Conservation (phyloP, 495 filamentous ascomycete species). For the Aspergillus steynii region DNA sequence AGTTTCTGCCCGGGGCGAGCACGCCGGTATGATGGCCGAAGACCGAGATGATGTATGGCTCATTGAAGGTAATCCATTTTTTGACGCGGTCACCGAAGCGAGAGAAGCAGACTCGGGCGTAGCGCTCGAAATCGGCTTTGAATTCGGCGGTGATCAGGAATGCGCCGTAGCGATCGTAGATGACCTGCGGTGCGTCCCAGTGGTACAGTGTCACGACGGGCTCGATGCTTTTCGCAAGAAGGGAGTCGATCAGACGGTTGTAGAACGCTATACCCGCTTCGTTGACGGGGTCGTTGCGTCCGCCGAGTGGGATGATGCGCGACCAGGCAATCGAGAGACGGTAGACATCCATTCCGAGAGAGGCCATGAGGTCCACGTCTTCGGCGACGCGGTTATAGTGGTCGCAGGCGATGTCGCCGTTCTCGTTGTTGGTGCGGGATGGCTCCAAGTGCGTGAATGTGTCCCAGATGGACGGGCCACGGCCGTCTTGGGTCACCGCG, state of each 20-base stretch:
- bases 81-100: slow-evolving; percentile 42
- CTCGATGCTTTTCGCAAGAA: slow-evolving; percentile 37
- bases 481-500: slow-evolving; percentile 59
- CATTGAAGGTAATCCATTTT: slow-evolving; percentile 52
- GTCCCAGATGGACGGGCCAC: slow-evolving; percentile 70
- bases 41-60: slow-evolving; percentile 45
- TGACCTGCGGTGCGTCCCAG: slow-evolving; percentile 46
- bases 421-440: slow-evolving; percentile 52
- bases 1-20: slow-evolving; percentile 37
- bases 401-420: slow-evolving; percentile 66
- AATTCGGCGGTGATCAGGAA: slow-evolving; percentile 42
- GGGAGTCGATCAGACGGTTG: slow-evolving; percentile 37
- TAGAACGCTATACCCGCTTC: slow-evolving; percentile 44
- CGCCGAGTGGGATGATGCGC: slow-evolving; percentile 58
- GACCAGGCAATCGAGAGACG: slow-evolving; percentile 73
- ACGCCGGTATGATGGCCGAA: slow-evolving; percentile 40
- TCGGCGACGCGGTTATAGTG: slow-evolving; percentile 66
- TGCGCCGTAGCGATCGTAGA: slow-evolving; percentile 44
- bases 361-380: slow-evolving; percentile 65
- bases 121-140: slow-evolving; percentile 41
- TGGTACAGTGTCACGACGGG: slow-evolving; percentile 50
- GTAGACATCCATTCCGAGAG: slow-evolving; percentile 59
- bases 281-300: slow-evolving; percentile 34
- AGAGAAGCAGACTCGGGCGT: slow-evolving; percentile 40
- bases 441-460: slow-evolving; percentile 67